Percentiles rank a stretch among this genome's conserved stretches.
Evolutionary conservation across 2,329 filamentous ascomycete species (phyloP).

Genomic region (Westerdykella ornata): DNA sequence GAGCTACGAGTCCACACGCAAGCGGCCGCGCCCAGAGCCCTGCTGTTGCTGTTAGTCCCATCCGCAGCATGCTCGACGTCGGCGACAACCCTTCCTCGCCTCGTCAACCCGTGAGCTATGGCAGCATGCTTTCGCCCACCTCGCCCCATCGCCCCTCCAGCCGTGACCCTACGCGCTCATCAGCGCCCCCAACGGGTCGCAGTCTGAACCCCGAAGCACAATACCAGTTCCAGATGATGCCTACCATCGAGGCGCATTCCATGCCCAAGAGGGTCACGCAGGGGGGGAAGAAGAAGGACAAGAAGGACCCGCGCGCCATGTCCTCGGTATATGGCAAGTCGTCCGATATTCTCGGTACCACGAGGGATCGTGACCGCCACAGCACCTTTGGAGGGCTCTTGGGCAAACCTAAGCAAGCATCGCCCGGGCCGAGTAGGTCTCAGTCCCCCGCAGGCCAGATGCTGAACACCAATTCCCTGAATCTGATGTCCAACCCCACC

Average conservation of each 20-base stretch:
- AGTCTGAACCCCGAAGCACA: slow-evolving; percentile 36
- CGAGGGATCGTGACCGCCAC: slow-evolving; percentile 31
- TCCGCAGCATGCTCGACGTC: slow-evolving; percentile 55
- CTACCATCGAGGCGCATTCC: slow-evolving; percentile 40
- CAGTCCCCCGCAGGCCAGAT: slow-evolving; percentile 35
- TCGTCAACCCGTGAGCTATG: slow-evolving; percentile 11
- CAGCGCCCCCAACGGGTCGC: slow-evolving; percentile 20
- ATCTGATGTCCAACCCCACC: slow-evolving; percentile 36
- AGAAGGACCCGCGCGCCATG: slow-evolving; percentile 40
- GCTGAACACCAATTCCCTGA: slow-evolving; percentile 46
- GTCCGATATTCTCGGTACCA: slow-evolving; percentile 16
- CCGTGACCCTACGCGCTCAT: slow-evolving; percentile 29
- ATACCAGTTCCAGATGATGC: slow-evolving; percentile 44
- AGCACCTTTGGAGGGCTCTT: slow-evolving; percentile 36
- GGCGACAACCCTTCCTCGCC: slow-evolving; percentile 9
- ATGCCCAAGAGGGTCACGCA: slow-evolving; percentile 41
- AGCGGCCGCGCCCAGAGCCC: slow-evolving; percentile 50
- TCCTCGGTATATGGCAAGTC: slow-evolving; percentile 36
- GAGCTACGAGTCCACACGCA: slow-evolving; percentile 24
- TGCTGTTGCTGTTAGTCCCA: slow-evolving; percentile 50
- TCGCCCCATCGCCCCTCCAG: slow-evolving; percentile 31
- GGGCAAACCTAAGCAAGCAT: slow-evolving; percentile 36
- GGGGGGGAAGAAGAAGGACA: slow-evolving; percentile 35
- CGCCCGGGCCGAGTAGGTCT: slow-evolving; percentile 34
- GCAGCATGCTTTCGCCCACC: slow-evolving; percentile 36